Base-by-base conservation (phyloP, 495 filamentous ascomycete genomes). In the Hypomontagnella submonticulosa region DNA sequence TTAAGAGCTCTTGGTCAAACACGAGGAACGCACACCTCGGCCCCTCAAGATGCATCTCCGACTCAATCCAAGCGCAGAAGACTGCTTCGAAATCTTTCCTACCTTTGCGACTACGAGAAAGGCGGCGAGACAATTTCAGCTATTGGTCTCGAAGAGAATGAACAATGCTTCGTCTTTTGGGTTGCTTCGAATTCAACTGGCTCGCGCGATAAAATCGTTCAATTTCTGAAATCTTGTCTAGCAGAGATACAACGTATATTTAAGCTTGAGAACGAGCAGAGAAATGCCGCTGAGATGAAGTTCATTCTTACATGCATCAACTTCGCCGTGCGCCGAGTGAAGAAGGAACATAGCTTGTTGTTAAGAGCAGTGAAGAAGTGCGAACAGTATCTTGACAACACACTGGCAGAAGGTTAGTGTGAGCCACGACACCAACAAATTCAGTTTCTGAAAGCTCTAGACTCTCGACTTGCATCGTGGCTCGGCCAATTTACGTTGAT, bases 31-130 rank as follows among this genome's bases (percentile, higher is more conserved):
- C 69, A 71, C 46, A 71, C 56, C 3, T 52, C 61, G 5, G 37
- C 43, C 3, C 46, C 41, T n/a, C 30, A 40, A 55, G 46, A 60
- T 52, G 36, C 42, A 32, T 2, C 44, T 43, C 0, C 42, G 44
- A 36, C 43, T 2, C 20, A 56, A 23, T 15, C 9, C 27, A 38
- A 18, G 36, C 52, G 52, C 13, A 56, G 60, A 37, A 49, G 64
- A 8, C 72, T 76, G 38, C 59, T 77, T 27, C 48, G 66, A 30
- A 72, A 75, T 36, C 69, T 78, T 13, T 59, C 71, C 30, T 77
- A 74, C 58, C 58, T 78, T 5, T 75, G 74, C 54, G 76, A 78
- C 43, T 73, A 72, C 43, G 55, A 73, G 0, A 76, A 74, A 43
- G 73, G 74, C 6, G 74, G 76, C 11, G 51, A 46, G n/a, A 66